These are phyloP conservation scores for Lachnellula cervina DNA, from an alignment of 2,329 filamentous ascomycete genomes.

Conservation along the genomic window DNA sequence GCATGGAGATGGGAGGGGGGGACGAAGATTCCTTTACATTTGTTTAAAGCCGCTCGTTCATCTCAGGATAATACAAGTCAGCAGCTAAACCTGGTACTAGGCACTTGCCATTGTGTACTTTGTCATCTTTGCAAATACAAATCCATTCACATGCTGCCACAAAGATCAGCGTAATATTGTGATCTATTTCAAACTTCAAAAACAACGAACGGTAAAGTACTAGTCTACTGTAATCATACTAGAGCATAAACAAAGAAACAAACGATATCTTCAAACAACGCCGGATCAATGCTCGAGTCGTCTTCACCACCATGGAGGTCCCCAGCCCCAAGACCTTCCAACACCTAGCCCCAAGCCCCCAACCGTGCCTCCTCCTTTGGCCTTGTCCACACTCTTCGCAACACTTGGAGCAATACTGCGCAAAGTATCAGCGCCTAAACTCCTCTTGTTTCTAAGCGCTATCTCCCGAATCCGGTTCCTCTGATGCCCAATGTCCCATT, in stretches of 20 bases:
- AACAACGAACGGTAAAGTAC: too few species aligned
- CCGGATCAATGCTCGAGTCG: not conserved
- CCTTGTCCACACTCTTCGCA: conserved; percentile 6
- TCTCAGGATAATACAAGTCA: too few species aligned
- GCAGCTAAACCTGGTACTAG: too few species aligned
- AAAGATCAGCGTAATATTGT: too few species aligned
- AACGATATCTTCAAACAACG: not conserved
- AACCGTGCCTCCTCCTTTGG: conserved; percentile 5
- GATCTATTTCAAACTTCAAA: too few species aligned
- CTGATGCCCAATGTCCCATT: conserved; percentile 9
- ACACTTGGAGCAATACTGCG: conserved; percentile 24
- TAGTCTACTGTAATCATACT: too few species aligned
- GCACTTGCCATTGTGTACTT: too few species aligned
- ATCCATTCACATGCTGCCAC: too few species aligned
- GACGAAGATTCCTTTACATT: too few species aligned
- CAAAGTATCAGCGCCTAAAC: conserved; percentile 21
- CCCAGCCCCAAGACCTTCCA: conserved; percentile 17
- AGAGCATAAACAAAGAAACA: not conserved
- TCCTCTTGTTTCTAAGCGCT: conserved; percentile 24
- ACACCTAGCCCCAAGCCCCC: conserved; percentile 13
- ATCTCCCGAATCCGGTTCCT: conserved; percentile 19
- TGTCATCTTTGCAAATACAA: too few species aligned
- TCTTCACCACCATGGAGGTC: conserved; percentile 16
- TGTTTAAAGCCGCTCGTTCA: too few species aligned
- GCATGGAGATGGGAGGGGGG: too few species aligned